Percentiles rank a stretch among this genome's conserved stretches.
Evolutionary conservation across 2,329 filamentous ascomycete species (phyloP).

Genomic region (Trichoderma cornu-damae): DNA sequence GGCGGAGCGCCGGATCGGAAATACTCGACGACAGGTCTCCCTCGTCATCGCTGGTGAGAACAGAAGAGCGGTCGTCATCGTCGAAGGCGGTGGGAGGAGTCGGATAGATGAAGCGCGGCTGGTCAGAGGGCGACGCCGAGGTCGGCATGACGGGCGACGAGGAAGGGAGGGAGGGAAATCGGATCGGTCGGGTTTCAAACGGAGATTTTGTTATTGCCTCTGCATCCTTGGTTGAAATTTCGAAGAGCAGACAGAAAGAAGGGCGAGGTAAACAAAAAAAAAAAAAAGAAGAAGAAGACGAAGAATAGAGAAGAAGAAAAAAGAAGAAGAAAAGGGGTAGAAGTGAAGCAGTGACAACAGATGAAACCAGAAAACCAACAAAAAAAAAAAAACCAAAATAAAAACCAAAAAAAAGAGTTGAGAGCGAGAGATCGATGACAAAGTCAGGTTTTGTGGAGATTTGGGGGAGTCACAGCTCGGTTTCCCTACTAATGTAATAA

Average conservation of each 20-base stretch:
- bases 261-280: background rate
- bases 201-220: background rate
- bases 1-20: conserved; percentile 20
- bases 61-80: conserved; percentile 26
- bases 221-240: background rate
- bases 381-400: background rate
- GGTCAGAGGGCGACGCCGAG: conserved; percentile 11
- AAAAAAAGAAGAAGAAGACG: background rate
- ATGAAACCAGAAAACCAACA: too few relatives aligned
- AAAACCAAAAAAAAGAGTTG: background rate
- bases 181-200: background rate
- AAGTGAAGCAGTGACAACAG: background rate
- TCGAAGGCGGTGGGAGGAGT: conserved; percentile 1
- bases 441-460: background rate
- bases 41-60: conserved; percentile 18
- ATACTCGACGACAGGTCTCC: background rate
- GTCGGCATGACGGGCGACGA: conserved; percentile 13
- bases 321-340: background rate
- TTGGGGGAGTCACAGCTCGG: background rate
- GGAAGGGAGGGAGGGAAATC: background rate
- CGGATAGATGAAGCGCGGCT: conserved; percentile 13
- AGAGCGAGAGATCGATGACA: background rate
- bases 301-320: background rate
- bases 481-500: background rate
- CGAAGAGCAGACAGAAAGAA: background rate